These are phyloP conservation scores for Phytophthora constricta DNA, from an alignment of 352 stramenopile species.

Conservation along the genomic window DNA sequence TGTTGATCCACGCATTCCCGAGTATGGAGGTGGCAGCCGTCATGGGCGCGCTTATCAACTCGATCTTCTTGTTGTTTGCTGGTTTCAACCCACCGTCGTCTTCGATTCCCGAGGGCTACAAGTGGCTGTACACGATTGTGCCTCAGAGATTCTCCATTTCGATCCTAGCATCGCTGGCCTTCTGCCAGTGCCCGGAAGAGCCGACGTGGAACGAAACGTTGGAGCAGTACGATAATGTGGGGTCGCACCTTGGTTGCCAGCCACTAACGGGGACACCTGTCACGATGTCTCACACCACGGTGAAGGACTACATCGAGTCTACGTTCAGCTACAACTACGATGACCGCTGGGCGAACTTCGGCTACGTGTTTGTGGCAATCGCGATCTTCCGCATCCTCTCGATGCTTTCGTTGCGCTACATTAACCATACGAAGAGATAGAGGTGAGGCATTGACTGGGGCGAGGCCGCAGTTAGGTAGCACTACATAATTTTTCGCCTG, in stretches of 20 bases:
- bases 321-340: conserved; percentile 7
- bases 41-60: conserved; percentile 3
- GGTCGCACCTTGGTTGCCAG: neutral
- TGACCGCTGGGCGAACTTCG: conserved; percentile 2
- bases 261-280: neutral
- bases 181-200: conserved; percentile 1
- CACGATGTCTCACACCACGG: neutral
- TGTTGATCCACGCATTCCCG: conserved; percentile 31
- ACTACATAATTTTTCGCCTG: neutral
- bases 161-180: conserved; percentile 1
- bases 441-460: neutral
- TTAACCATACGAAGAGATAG: conserved; percentile 4
- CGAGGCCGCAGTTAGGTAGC: neutral
- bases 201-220: neutral
- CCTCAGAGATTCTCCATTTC: conserved; percentile 1
- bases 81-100: neutral
- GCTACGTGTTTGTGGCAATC: conserved; percentile 2
- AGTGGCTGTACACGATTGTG: conserved; percentile 5
- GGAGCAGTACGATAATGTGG: neutral
- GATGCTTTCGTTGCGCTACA: conserved; percentile 1
- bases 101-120: neutral
- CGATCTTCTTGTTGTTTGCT: conserved; percentile 1
- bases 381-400: neutral
- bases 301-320: conserved; percentile 1
- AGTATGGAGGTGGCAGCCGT: conserved; percentile 27